A percentile compares a stretch with the other conserved stretches of the same genome.
These are phyloP conservation scores for Xylaria bambusicola DNA, from an alignment of 495 filamentous ascomycete genomes.

Conservation along the genomic window DNA sequence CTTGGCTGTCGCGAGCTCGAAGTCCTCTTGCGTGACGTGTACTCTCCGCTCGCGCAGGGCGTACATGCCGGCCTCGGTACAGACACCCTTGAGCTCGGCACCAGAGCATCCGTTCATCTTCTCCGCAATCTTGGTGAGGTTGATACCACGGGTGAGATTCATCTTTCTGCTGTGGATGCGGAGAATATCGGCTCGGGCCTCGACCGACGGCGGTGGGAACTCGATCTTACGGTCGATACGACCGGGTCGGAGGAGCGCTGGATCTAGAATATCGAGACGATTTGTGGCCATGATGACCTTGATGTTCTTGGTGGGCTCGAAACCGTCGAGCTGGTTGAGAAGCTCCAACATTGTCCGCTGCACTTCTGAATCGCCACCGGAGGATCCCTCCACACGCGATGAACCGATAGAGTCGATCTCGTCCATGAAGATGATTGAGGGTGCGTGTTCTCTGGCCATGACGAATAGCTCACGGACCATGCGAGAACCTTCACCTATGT, in stretches of 20 bases:
- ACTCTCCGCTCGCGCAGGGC: constrained; percentile 92
- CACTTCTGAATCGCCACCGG: constrained; percentile 96
- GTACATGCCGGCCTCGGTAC: constrained; percentile 97
- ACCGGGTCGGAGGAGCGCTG: constrained; percentile 87
- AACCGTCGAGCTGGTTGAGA: constrained; percentile 97
- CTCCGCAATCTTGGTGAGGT: constrained; percentile 96
- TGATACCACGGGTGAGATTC: constrained; percentile 98
- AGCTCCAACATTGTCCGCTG: constrained; percentile 99
- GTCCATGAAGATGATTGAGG: constrained; percentile 99
- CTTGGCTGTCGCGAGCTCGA: constrained; percentile 98
- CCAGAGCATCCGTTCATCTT: constrained; percentile 99
- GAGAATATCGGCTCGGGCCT: constrained; percentile 96
- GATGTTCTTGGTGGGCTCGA: constrained; percentile 99
- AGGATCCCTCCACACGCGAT: constrained; percentile 91
- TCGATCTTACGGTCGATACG: constrained; percentile 99
- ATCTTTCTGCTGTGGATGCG: constrained; percentile 95
- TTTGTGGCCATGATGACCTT: constrained; percentile 99
- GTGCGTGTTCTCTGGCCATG: constrained; percentile 97
- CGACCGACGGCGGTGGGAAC: constrained; percentile 95
- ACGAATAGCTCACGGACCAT: constrained; percentile 99
- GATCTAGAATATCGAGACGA: constrained; percentile 94
- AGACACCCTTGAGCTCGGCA: constrained; percentile 95
- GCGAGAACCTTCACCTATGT: constrained; percentile 95
- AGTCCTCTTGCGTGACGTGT: constrained; percentile 99
- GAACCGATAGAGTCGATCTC: constrained; percentile 99